Base-by-base conservation (phyloP, 805 yeast species). In the Lachancea fermentati region DNA sequence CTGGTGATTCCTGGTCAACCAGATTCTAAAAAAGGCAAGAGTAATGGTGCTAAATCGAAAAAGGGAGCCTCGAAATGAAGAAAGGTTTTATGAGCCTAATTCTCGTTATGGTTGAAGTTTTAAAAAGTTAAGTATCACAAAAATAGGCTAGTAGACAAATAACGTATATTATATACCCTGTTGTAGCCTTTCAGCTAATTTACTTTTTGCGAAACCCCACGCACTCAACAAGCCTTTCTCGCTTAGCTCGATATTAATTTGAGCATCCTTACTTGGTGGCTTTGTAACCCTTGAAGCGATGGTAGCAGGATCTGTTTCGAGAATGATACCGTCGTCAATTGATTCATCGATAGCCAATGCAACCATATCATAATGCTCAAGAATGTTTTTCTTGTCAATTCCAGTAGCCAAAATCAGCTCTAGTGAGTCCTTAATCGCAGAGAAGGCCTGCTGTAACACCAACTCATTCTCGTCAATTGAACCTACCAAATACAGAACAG, bases 251-350 rank as follows among this genome's bases (percentile, higher is more conserved):
- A 73, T 68, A 53, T 78, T 67, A 46, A 73, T 71, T 29, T 73
- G 68, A 22, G 65, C 67, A 52, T 87, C 96, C 48, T 73, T 78
- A 25, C 78, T 64, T 34, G 96, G 95, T 24, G 93, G 80, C 44
- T 78, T 76, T n/a, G 97, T 85, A 18, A 89, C 96, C 65, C 98
- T 77, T 12, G 94, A 77, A 2, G 91, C 89, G 51, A 93, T 85
- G 31, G 85, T 79, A 26, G 82, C 77, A 4, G 95, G 79, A 55
- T 93, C 97, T 19, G 88, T 82, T 62, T 93, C 97, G 51, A 93
- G 72, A 42, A 93, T 79, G 48, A 93, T 78, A 30, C 97, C 98
- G 58, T 89, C 95, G 59, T 93, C 98, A 36, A 93, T 71, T 7
- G 94, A 75, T 65, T 93, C 97, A 62, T 93, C 98, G 32, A 89